Conservation (phyloP, 352 stramenopile genomes). For the Phytophthora brassicae region DNA sequence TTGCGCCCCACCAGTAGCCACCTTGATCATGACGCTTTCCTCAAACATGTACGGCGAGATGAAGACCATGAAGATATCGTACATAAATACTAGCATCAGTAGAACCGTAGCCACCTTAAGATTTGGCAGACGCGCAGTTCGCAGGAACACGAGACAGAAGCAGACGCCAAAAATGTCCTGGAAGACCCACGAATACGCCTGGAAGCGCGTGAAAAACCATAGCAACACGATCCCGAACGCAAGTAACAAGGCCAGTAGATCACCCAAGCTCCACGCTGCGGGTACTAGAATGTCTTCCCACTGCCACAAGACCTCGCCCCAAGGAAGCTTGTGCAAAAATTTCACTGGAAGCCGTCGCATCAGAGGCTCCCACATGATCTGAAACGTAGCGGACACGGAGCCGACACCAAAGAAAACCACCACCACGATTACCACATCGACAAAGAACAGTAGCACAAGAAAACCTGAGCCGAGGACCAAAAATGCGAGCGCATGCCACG, state of each 20-base stretch:
- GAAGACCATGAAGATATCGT: conserved; percentile 98
- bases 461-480: conserved; percentile 89
- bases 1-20: conserved; percentile 86
- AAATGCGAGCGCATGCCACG: conserved; percentile 89
- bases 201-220: conserved; percentile 78
- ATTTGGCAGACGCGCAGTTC: conserved; percentile 90
- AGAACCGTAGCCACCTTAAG: conserved; percentile 92
- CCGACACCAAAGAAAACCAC: conserved; percentile 67
- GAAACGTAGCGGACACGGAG: conserved; percentile 54
- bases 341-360: conserved; percentile 38
- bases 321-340: conserved; percentile 39
- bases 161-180: conserved; percentile 94
- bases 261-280: conserved; percentile 80
- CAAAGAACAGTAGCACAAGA: conserved; percentile 92
- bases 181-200: conserved; percentile 88
- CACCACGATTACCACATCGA: conserved; percentile 79
- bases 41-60: conserved; percentile 90
- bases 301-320: conserved; percentile 48
- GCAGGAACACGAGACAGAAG: conserved; percentile 93
- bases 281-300: conserved; percentile 44
- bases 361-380: conserved; percentile 62
- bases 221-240: conserved; percentile 47
- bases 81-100: conserved; percentile 93
- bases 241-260: conserved; percentile 82
- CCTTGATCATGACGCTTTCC: conserved; percentile 95